These are phyloP conservation scores for Chaetomium tenue DNA, from an alignment of 495 filamentous ascomycete species.

Conservation along the genomic window DNA sequence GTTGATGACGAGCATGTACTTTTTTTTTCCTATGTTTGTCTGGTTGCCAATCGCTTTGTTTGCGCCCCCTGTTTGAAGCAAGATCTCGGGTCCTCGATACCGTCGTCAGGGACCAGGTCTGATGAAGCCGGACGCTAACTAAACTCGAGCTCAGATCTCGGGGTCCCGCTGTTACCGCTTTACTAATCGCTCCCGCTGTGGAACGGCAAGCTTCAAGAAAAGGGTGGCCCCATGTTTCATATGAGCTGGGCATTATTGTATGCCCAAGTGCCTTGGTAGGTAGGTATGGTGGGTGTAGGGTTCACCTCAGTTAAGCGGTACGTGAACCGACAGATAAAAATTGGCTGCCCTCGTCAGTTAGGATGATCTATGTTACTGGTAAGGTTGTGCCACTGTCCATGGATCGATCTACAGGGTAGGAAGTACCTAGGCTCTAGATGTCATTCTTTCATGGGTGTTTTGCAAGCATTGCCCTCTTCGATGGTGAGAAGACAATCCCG, in stretches of 20 bases:
- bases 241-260: no score
- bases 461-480: no score
- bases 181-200: conserved; percentile 12
- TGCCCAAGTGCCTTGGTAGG: no score
- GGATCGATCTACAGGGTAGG: no score
- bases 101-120: neutral
- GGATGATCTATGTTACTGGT: no score
- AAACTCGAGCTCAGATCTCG: conserved; percentile 6
- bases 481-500: no score
- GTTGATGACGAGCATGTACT: neutral
- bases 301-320: neutral
- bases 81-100: neutral
- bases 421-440: no score
- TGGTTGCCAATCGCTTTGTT: neutral
- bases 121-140: conserved; percentile 11
- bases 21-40: neutral
- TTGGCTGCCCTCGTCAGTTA: neutral
- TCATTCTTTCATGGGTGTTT: no score
- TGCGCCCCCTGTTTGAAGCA: neutral
- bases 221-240: neutral
- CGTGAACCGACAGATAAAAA: neutral
- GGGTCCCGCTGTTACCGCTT: conserved; percentile 4
- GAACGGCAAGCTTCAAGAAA: neutral
- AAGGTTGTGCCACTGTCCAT: no score
- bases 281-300: no score